A percentile compares a stretch with the other conserved stretches of the same genome.
Conservation (phyloP, 352 stramenopile species). For the Globisporangium yorkense region DNA sequence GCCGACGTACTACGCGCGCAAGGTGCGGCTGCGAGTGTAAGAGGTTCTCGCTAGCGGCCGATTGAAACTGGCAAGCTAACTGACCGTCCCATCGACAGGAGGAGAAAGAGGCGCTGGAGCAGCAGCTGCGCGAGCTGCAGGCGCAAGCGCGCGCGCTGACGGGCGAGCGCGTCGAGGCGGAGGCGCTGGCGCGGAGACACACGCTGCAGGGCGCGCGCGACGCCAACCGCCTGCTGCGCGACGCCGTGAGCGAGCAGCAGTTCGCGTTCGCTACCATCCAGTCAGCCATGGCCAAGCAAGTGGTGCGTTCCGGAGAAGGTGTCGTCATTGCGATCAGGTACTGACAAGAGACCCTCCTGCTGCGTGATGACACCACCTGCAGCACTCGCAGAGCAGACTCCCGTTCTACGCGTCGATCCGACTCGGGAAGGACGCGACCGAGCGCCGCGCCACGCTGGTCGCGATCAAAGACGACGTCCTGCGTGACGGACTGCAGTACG, state of each 20-base stretch:
- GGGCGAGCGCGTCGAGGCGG: neutral
- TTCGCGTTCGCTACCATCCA: neutral
- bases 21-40: neutral
- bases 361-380: too few species aligned
- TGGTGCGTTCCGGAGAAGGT: neutral
- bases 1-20: neutral
- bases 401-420: neutral
- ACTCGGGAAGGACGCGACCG: neutral
- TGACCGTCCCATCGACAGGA: slow-evolving; percentile 13
- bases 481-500: slow-evolving; percentile 19
- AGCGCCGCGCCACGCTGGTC: neutral
- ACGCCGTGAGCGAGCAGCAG: neutral
- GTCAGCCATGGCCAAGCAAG: neutral
- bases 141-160: slow-evolving; percentile 18
- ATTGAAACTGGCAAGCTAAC: neutral
- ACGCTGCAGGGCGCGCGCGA: neutral
- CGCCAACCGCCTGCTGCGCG: neutral
- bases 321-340: too few species aligned
- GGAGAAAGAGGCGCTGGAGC: slow-evolving; percentile 36
- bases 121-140: slow-evolving; percentile 23
- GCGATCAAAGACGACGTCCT: neutral
- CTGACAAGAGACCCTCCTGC: too few species aligned
- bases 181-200: neutral
- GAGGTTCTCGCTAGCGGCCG: too few species aligned
- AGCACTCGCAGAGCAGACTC: slow-evolving; percentile 4